phyloP scores from a whole-genome alignment of 768 basidiomycete genomes.

The Lanmaoa pseudosensibilis region DNA sequence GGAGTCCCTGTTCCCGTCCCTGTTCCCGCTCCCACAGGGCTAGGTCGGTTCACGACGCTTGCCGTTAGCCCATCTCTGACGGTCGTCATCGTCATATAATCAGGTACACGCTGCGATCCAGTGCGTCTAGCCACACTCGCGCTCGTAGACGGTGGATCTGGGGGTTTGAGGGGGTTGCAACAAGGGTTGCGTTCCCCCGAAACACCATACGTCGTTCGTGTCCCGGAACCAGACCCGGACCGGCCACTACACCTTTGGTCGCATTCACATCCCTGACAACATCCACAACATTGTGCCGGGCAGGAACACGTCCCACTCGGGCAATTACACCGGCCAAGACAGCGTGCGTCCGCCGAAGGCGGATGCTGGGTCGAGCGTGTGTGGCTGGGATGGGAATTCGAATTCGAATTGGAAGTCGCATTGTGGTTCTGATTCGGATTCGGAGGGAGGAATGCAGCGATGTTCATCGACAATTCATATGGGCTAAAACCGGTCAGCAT shows the following conservation, averaged over 20 bases:
- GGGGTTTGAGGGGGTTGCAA: constrained; percentile 10
- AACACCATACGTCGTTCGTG: constrained; percentile 30
- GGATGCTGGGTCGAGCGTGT: constrained; percentile 18
- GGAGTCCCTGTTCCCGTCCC: constrained; percentile 2
- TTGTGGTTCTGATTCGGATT: constrained; percentile 11
- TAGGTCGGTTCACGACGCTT: constrained; percentile 20
- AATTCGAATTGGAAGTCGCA: constrained; percentile 8
- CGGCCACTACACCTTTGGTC: constrained; percentile 23
- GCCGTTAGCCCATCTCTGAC: constrained; percentile 31
- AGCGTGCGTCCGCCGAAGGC: constrained; percentile 27
- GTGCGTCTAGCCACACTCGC: constrained; percentile 11
- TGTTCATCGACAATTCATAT: constrained; percentile 29
- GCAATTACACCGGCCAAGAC: constrained; percentile 37
- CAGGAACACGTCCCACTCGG: constrained; percentile 34
- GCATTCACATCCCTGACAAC: constrained; percentile 33
- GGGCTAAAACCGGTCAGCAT: constrained; percentile 28
- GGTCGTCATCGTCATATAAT: constrained; percentile 35
- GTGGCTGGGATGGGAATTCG: constrained; percentile 4
- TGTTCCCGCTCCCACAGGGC: constrained; percentile 11
- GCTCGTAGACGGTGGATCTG: constrained; percentile 9
- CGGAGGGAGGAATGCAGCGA: constrained; percentile 13
- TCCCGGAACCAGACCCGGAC: constrained; percentile 6
- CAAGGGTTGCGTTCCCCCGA: constrained; percentile 37
- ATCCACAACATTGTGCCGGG: constrained; percentile 31
- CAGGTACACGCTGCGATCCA: constrained; percentile 29